A percentile compares a stretch with the other conserved stretches of the same genome.
Conservation (phyloP, 2,329 filamentous ascomycete genomes). For the Pseudogymnoascus sp. region DNA sequence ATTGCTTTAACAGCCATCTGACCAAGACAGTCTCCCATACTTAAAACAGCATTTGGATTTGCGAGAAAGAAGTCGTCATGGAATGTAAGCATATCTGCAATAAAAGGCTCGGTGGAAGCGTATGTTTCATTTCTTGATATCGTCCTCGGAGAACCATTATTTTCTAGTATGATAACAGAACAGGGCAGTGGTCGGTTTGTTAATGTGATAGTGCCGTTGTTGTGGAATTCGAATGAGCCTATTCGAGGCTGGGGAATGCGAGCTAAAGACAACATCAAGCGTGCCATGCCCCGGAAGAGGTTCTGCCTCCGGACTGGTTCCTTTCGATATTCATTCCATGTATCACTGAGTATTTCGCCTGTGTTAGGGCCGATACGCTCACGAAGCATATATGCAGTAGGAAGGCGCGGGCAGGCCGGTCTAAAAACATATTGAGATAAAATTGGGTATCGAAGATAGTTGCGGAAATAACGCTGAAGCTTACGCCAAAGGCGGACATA, state of each 20-base stretch:
- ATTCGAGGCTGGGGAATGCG: slow-evolving; percentile 18
- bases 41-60: slow-evolving; percentile 19
- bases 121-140: slow-evolving; percentile 27
- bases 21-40: slow-evolving; percentile 20
- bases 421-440: slow-evolving; percentile 14
- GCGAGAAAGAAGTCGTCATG: slow-evolving; percentile 23
- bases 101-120: slow-evolving; percentile 16
- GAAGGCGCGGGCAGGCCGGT: slow-evolving; percentile 9
- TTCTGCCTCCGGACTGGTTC: slow-evolving; percentile 20
- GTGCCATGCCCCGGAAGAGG: slow-evolving; percentile 26
- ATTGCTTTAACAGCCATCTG: slow-evolving; percentile 23
- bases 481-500: slow-evolving; percentile 15
- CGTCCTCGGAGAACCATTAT: slow-evolving; percentile 25
- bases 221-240: slow-evolving; percentile 22
- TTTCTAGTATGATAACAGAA: slow-evolving; percentile 27
- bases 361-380: slow-evolving; percentile 16
- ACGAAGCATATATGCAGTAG: slow-evolving; percentile 18
- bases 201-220: slow-evolving; percentile 27
- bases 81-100: slow-evolving; percentile 20
- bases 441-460: slow-evolving; percentile 13
- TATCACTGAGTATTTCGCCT: slow-evolving; percentile 25
- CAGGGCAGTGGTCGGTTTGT: slow-evolving; percentile 27
- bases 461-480: slow-evolving; percentile 14
- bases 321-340: slow-evolving; percentile 17
- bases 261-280: slow-evolving; percentile 21